Evolutionary conservation across 192 early-diverging fungal genomes (phyloP).

Genomic region (Umbelopsis sp.): DNA sequence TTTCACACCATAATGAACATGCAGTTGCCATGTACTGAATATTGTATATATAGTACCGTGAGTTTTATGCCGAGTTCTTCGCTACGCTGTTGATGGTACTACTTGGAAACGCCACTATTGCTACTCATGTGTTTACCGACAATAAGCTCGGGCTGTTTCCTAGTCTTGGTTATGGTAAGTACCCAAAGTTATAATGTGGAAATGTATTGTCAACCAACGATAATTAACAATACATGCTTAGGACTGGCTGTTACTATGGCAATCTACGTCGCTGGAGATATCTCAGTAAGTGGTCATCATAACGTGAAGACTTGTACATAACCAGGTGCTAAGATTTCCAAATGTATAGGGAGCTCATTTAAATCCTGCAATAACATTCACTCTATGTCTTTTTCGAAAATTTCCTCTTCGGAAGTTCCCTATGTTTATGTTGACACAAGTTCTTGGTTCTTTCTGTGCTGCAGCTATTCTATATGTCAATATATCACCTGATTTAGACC

Average conservation of each 20-base stretch:
- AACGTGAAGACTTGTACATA: too few species aligned
- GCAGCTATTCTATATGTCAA: constrained; percentile 67
- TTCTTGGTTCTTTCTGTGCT: constrained; percentile 70
- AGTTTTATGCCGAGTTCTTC: constrained; percentile 75
- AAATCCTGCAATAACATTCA: constrained; percentile 76
- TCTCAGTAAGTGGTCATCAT: constrained; percentile 53
- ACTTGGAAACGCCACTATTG: constrained; percentile 61
- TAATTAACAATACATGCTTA: constrained; percentile 54
- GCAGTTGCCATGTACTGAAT: neutral
- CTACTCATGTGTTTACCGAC: constrained; percentile 37
- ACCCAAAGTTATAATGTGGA: neutral
- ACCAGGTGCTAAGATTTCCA: too few species aligned
- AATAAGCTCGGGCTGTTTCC: neutral
- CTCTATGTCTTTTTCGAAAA: constrained; percentile 64
- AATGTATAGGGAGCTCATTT: constrained; percentile 73
- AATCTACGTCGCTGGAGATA: constrained; percentile 61
- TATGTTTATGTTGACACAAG: constrained; percentile 62
- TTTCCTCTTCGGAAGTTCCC: constrained; percentile 71
- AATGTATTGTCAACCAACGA: neutral
- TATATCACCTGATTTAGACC: constrained; percentile 60
- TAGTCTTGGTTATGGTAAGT: constrained; percentile 12
- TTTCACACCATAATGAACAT: neutral
- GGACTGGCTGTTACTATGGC: constrained; percentile 68
- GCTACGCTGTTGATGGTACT: constrained; percentile 70
- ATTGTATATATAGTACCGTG: constrained; percentile 28